These are phyloP conservation scores for Daldinia sp. DNA, from an alignment of 2,329 filamentous ascomycete genomes.

Conservation along the genomic window DNA sequence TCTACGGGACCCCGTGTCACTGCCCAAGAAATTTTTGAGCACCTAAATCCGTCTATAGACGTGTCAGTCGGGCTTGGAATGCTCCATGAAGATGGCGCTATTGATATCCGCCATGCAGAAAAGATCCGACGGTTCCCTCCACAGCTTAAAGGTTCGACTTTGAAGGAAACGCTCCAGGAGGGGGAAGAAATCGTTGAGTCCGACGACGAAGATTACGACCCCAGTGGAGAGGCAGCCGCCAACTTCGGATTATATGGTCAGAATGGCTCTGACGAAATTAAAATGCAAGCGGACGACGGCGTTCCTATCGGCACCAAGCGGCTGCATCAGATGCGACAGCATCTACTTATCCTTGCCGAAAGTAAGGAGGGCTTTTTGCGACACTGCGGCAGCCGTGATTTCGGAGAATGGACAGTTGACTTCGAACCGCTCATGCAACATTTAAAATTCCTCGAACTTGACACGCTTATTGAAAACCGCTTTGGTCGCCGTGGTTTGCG, in stretches of 20 bases:
- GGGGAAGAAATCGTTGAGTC: slow-evolving; percentile 50
- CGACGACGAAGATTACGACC: slow-evolving; percentile 54
- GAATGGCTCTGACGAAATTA: slow-evolving; percentile 49
- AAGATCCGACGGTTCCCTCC: slow-evolving; percentile 58
- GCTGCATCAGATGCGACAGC: slow-evolving; percentile 73
- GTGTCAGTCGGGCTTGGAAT: slow-evolving; percentile 70
- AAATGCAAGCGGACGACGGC: slow-evolving; percentile 62
- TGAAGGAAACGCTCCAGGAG: slow-evolving; percentile 45
- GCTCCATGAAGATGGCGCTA: slow-evolving; percentile 54
- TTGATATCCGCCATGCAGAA: slow-evolving; percentile 61
- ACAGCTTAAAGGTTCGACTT: slow-evolving; percentile 44
- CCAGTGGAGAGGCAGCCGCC: slow-evolving; percentile 46
- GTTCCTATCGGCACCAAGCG: slow-evolving; percentile 58
- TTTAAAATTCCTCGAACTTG: slow-evolving; percentile 82
- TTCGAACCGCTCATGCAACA: slow-evolving; percentile 78
- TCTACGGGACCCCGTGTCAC: slow-evolving; percentile 58
- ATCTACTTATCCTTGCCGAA: slow-evolving; percentile 78
- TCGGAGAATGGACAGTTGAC: slow-evolving; percentile 85
- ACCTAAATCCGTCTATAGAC: slow-evolving; percentile 65
- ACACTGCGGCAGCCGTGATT: slow-evolving; percentile 71
- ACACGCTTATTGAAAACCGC: slow-evolving; percentile 81
- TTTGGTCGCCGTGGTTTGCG: slow-evolving; percentile 83
- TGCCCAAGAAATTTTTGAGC: slow-evolving; percentile 68
- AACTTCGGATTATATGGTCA: slow-evolving; percentile 47
- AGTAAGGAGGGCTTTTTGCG: slow-evolving; percentile 76